A percentile compares a stretch with the other conserved stretches of the same genome.
Evolutionary conservation across 164 flowering plant genomes (phyloP).

Genomic region (Cinnamomum chago): DNA sequence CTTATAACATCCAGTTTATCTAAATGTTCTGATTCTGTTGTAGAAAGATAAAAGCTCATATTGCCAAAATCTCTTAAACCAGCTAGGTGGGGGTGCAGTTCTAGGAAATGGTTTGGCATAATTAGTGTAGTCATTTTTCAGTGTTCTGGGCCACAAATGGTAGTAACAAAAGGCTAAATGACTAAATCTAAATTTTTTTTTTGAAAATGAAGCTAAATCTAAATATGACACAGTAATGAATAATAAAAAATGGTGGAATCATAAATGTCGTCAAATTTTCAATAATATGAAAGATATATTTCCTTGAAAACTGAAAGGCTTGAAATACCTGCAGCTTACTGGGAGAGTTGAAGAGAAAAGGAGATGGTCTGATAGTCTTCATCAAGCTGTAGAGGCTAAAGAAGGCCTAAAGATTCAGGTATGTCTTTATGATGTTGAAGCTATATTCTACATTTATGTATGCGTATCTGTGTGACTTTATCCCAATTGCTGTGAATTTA

Average conservation of each 20-base stretch:
- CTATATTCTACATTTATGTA: neutral
- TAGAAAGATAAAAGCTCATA: too few relatives aligned
- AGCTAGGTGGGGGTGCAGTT: too few relatives aligned
- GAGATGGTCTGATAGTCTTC: conserved; percentile 98
- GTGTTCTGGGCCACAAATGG: neutral
- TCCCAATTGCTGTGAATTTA: conserved; percentile 10
- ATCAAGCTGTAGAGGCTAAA: conserved; percentile 98
- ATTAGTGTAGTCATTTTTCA: too few relatives aligned
- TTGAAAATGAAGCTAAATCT: too few relatives aligned
- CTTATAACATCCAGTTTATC: too few relatives aligned
- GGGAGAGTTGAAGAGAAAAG: conserved; percentile 98
- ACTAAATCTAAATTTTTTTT: neutral
- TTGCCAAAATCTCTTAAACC: too few relatives aligned
- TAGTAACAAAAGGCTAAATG: neutral
- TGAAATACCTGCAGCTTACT: conserved; percentile 51
- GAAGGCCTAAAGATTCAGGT: conserved; percentile 95
- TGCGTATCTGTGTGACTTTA: conserved; percentile 11
- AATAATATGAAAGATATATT: neutral
- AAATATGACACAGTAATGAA: neutral
- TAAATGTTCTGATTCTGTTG: too few relatives aligned
- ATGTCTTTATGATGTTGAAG: conserved; percentile 2
- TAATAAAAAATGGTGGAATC: too few relatives aligned
- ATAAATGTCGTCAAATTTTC: neutral
- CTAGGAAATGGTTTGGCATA: too few relatives aligned
- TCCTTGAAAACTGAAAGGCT: neutral